Conservation (phyloP, 495 filamentous ascomycete species). For the Penicillium subrubescens region DNA sequence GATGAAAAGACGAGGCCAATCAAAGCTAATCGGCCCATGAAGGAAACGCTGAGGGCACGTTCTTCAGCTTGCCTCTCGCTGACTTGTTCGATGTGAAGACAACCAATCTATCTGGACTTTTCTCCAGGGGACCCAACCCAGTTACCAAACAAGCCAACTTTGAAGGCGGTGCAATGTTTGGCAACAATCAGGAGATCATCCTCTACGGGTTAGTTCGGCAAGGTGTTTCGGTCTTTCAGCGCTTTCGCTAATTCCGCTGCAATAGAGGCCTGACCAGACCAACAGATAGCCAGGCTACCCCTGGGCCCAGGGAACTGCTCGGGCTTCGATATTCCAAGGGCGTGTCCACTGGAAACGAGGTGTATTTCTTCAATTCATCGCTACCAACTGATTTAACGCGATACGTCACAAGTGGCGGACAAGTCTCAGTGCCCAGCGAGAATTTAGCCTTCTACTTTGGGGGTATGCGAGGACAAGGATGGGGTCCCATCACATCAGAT, state of each 20-base stretch:
- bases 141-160: neutral
- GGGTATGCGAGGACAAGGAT: conserved; percentile 51
- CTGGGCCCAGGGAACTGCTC: conserved; percentile 15
- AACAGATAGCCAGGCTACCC: conserved; percentile 23
- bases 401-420: conserved; percentile 63
- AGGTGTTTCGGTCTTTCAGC: neutral
- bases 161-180: conserved; percentile 6
- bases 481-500: conserved; percentile 44
- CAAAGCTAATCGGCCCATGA: too few relatives aligned
- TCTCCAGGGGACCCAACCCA: neutral
- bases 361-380: neutral
- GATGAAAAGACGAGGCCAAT: conserved; percentile 9
- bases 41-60: conserved; percentile 51
- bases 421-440: conserved; percentile 65
- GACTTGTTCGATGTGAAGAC: conserved; percentile 42
- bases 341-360: neutral
- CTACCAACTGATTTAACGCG: conserved; percentile 45
- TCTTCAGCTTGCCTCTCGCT: conserved; percentile 47
- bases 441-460: conserved; percentile 71
- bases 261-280: conserved; percentile 1
- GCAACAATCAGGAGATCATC: conserved; percentile 1
- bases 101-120: neutral
- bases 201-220: neutral
- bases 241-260: neutral
- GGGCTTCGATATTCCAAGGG: neutral